phyloP scores from a whole-genome alignment of 441 rosid species.

The Brassica balearica region DNA sequence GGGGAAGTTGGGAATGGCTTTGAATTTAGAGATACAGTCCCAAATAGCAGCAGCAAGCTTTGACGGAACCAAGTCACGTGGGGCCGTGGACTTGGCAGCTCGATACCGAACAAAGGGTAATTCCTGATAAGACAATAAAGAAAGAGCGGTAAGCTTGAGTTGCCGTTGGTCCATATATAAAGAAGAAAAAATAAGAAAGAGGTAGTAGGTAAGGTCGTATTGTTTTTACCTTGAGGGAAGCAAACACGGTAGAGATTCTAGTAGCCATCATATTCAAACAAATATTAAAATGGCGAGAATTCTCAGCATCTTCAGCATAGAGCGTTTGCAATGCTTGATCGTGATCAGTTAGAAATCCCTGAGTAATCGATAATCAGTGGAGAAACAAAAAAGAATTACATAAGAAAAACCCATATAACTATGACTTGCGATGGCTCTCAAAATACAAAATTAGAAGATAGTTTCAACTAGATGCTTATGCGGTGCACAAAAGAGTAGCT shows the following conservation, averaged over 20 bases:
- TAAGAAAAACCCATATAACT: neutral
- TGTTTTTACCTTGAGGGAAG: conserved; percentile 60
- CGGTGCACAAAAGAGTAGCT: conserved; percentile 9
- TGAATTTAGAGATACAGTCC: conserved; percentile 53
- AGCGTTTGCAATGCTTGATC: conserved; percentile 64
- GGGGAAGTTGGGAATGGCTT: conserved; percentile 71
- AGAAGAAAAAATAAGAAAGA: neutral
- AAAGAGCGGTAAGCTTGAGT: conserved; percentile 14
- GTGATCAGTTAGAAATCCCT: conserved; percentile 83
- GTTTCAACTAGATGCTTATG: neutral
- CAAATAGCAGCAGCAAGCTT: conserved; percentile 70
- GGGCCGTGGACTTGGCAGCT: conserved; percentile 49
- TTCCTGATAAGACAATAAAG: conserved; percentile 50
- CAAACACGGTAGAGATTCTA: conserved; percentile 74
- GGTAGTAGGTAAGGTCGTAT: neutral
- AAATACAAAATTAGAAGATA: neutral
- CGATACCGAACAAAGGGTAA: conserved; percentile 68
- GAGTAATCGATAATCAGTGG: conserved; percentile 38
- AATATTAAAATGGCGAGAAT: conserved; percentile 54
- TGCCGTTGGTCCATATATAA: neutral
- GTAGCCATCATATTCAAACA: conserved; percentile 68
- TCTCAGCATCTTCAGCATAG: conserved; percentile 58
- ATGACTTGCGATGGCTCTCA: neutral
- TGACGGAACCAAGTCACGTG: conserved; percentile 59
- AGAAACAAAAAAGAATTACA: neutral